Conservation (phyloP, 2,329 filamentous ascomycete species). For the Penicillium hordei region DNA sequence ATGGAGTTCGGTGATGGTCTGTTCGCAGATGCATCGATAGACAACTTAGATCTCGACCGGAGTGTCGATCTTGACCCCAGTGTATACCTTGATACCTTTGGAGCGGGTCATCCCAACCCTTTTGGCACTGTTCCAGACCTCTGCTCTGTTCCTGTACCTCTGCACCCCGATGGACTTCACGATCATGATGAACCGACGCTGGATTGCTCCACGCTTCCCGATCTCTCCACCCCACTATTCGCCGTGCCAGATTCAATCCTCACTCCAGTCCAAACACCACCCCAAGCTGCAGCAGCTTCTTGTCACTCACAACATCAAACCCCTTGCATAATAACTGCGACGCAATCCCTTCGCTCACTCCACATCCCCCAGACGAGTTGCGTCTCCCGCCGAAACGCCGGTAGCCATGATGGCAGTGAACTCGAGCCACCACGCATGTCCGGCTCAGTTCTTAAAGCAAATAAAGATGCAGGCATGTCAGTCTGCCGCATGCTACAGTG, state of each 20-base stretch:
- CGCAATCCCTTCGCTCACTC: conserved; percentile 6
- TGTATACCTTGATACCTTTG: background rate
- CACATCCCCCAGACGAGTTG: conserved; percentile 3
- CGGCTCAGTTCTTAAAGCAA: conserved; percentile 7
- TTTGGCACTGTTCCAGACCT: background rate
- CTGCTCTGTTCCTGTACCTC: background rate
- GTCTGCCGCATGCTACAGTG: conserved; percentile 14
- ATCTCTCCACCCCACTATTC: background rate
- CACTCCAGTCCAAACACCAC: background rate
- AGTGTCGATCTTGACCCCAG: background rate
- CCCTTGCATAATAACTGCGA: conserved; percentile 10
- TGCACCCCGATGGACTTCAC: background rate
- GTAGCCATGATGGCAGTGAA: background rate
- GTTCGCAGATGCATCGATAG: background rate
- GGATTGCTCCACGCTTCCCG: background rate
- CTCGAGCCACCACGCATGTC: conserved; percentile 5
- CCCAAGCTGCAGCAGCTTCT: background rate
- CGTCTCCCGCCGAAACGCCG: background rate
- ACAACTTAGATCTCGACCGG: background rate
- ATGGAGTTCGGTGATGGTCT: no score
- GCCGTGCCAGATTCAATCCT: background rate
- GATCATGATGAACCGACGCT: background rate
- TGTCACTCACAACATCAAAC: background rate
- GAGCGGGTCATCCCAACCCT: background rate
- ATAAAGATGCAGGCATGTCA: conserved; percentile 9